Evolutionary conservation across 2,329 filamentous ascomycete genomes (phyloP), one percentile per base, ranked within the genome.

Genomic region (Fusarium miscanthi): DNA sequence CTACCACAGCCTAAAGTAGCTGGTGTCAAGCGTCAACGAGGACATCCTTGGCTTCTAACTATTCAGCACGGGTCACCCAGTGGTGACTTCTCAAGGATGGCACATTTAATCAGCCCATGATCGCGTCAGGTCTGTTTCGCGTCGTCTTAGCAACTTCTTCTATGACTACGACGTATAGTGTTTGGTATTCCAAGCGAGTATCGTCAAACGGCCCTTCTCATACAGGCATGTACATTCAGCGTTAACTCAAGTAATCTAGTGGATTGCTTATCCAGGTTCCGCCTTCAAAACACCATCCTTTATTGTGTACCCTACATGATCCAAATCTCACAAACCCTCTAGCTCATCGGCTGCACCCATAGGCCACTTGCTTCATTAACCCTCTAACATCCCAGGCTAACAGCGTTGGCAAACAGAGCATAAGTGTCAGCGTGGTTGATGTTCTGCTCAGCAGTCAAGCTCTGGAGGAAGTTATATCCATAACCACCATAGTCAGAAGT

Each of bases 371-470:
- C 5, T 9, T 23, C 12, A 21, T 8, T 2, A 5, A 5, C 13
- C 38, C 23, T 42, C 66, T 81, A 85, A 74, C 84, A 85, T 69
- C 80, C 80, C 46, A 80, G 46, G 17, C 66, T 59, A 33, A 75
- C 62, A 30, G 75, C 75, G n/a, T 77, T 77, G 30, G 75, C 75
- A 45, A 70, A 77, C 46, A 77, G 41, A 16, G 75, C 67, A 31
- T 77, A 77, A 0, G 86, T 87, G 77, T 93, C 91, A n/a, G 91
- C 91, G 70, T 93, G 91, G 74, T 85, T 83, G 13, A 92, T 76
- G 54, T 90, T 89, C 76, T 87, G 80, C 8, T 79, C 74, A 0
- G 83, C 83, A 10, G 80, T 83, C 69, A 92, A 78, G 10, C 80
- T 76, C 19, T 79, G 73, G 66, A 89, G 87, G 52, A 88, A 89